Conservation (phyloP, 108 stramenopile species). For the Aurantiochytrium sp. region DNA sequence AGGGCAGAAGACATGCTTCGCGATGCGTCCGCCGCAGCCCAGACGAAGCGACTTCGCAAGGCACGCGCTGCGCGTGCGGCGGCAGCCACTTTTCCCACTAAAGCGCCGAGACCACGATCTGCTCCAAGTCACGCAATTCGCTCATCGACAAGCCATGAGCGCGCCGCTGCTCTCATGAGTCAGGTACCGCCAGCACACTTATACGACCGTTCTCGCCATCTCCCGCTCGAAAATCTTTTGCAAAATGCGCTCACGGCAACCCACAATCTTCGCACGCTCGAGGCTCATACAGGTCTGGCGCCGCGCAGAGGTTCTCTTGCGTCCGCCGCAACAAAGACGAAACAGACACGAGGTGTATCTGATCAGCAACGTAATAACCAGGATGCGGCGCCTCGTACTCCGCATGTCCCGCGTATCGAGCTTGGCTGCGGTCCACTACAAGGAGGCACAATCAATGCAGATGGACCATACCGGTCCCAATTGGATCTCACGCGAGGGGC, state of each 20-base stretch:
- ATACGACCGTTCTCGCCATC: not conserved
- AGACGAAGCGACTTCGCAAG: not conserved
- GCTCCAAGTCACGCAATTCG: not conserved
- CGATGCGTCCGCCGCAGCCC: not conserved
- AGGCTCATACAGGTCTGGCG: not conserved
- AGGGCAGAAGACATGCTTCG: too few species aligned
- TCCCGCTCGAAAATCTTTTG: not conserved
- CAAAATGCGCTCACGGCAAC: not conserved
- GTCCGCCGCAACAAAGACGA: too few species aligned
- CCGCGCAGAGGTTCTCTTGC: too few species aligned
- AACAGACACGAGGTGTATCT: too few species aligned
- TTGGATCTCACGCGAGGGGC: not conserved
- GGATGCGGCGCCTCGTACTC: too few species aligned
- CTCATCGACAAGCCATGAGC: not conserved
- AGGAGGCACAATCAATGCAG: not conserved
- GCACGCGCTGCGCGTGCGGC: not conserved
- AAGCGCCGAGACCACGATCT: not conserved
- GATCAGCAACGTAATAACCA: too few species aligned
- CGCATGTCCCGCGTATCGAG: not conserved
- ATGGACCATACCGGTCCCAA: not conserved
- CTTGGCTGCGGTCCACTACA: not conserved
- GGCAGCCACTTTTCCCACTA: not conserved
- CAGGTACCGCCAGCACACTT: not conserved
- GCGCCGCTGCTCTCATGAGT: not conserved
- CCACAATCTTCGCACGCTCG: not conserved